phyloP scores from a whole-genome alignment of 1,284 basidiomycete species.

The Puccinia triticina region DNA sequence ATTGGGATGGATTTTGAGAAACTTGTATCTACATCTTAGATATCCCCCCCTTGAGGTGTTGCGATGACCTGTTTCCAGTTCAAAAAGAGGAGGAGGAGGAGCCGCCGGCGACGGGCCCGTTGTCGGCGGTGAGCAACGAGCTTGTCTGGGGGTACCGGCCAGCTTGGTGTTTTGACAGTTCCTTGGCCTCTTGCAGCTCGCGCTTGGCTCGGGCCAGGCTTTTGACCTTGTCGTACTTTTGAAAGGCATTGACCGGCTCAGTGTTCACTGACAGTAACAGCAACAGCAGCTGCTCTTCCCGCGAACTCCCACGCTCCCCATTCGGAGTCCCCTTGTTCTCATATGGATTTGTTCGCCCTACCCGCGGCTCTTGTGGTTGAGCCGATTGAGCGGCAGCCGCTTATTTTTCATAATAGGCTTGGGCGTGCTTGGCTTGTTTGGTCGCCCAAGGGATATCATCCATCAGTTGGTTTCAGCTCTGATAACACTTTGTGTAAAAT shows the following conservation, averaged over 20 bases:
- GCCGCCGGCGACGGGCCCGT: background rate
- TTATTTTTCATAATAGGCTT: slow-evolving; percentile 55
- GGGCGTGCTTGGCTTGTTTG: slow-evolving; percentile 71
- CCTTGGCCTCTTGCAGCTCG: slow-evolving; percentile 17
- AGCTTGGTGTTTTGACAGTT: slow-evolving; percentile 21
- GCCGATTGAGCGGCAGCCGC: background rate
- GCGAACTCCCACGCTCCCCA: slow-evolving; percentile 58
- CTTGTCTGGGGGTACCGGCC: background rate
- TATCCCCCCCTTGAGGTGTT: too few relatives aligned
- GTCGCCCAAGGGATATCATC: slow-evolving; percentile 78
- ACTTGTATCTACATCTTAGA: too few relatives aligned
- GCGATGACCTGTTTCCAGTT: background rate
- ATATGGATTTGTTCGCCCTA: background rate
- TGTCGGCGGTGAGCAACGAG: background rate
- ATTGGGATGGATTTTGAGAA: too few relatives aligned
- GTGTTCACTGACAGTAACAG: slow-evolving; percentile 70
- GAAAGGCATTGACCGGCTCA: slow-evolving; percentile 64
- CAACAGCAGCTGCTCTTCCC: slow-evolving; percentile 63
- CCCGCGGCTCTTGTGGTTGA: background rate
- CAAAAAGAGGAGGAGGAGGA: slow-evolving; percentile 7
- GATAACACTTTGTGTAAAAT: slow-evolving; percentile 71
- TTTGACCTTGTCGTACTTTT: slow-evolving; percentile 70
- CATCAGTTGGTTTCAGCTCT: slow-evolving; percentile 73
- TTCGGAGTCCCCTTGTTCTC: background rate
- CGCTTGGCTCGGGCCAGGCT: slow-evolving; percentile 63